Conservation (phyloP, 1,139 yeast genomes). For the Maudiozyma humilis region DNA sequence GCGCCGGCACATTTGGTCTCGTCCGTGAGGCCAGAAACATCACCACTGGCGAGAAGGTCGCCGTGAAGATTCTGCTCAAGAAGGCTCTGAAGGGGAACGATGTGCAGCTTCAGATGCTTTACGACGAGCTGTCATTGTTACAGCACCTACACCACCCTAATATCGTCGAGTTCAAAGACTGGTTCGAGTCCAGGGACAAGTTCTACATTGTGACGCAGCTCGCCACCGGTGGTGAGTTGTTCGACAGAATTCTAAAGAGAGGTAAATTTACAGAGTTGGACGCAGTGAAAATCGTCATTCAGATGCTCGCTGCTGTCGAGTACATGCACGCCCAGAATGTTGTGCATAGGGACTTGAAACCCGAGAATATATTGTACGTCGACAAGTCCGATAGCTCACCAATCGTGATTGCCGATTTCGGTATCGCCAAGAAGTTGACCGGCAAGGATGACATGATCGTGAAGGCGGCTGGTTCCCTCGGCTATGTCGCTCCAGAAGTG, state of each 20-base stretch:
- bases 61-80: constrained; percentile 76
- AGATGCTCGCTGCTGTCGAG: constrained; percentile 62
- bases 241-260: constrained; percentile 67
- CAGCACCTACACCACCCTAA: constrained; percentile 65
- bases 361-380: constrained; percentile 70
- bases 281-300: constrained; percentile 62
- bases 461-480: constrained; percentile 81
- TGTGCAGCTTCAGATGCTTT: constrained; percentile 42
- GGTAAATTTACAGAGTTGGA: constrained; percentile 82
- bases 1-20: constrained; percentile 89
- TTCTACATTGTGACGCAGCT: constrained; percentile 66
- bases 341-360: constrained; percentile 87
- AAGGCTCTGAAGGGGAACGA: constrained; percentile 74
- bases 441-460: constrained; percentile 54
- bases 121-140: constrained; percentile 67
- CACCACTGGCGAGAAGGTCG: constrained; percentile 61
- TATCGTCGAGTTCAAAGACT: constrained; percentile 73
- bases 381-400: constrained; percentile 44
- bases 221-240: constrained; percentile 88
- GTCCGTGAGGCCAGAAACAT: constrained; percentile 67
- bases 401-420: constrained; percentile 84
- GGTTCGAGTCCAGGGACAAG: constrained; percentile 80
- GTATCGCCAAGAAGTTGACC: constrained; percentile 71
- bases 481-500: constrained; percentile 93
- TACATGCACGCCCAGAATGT: constrained; percentile 68